phyloP scores from a whole-genome alignment of 2,329 filamentous ascomycete genomes.

The Fusarium annulatum region DNA sequence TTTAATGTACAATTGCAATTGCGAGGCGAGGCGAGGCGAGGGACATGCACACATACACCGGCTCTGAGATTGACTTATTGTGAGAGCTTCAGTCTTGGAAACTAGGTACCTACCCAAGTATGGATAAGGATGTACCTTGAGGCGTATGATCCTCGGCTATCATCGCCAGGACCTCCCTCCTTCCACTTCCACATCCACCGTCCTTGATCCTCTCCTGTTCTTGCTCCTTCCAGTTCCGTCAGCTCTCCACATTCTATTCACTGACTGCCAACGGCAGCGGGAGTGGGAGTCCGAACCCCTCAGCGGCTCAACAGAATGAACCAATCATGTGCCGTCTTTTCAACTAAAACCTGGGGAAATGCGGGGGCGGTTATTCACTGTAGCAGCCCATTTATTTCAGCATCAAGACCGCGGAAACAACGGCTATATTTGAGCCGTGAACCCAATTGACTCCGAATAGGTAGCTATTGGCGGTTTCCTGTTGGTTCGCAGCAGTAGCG shows the following conservation, averaged over 20 bases:
- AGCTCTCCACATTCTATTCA: slow-evolving; percentile 20
- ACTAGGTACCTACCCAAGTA: background rate
- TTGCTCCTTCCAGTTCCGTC: slow-evolving; percentile 23
- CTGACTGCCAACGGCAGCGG: slow-evolving; percentile 6
- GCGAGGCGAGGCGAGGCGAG: background rate
- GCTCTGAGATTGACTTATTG: background rate
- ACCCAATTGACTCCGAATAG: background rate
- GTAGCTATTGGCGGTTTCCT: background rate
- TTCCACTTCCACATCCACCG: background rate
- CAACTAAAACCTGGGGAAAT: slow-evolving; percentile 43
- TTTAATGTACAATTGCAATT: background rate
- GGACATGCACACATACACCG: background rate
- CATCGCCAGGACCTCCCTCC: slow-evolving; percentile 23
- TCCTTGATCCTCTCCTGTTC: slow-evolving; percentile 6
- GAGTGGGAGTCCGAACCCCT: slow-evolving; percentile 28
- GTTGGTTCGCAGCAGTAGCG: background rate
- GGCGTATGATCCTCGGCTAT: slow-evolving; percentile 38
- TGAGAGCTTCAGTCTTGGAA: slow-evolving; percentile 1
- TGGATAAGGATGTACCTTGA: background rate
- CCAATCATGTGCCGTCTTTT: slow-evolving; percentile 25
- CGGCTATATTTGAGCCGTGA: slow-evolving; percentile 15
- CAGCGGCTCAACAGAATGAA: slow-evolving; percentile 7
- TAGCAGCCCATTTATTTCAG: background rate
- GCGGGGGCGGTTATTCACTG: slow-evolving; percentile 29
- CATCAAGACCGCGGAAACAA: slow-evolving; percentile 6